Conservation (phyloP, 768 basidiomycete genomes). For the Tulasnella sp. region DNA sequence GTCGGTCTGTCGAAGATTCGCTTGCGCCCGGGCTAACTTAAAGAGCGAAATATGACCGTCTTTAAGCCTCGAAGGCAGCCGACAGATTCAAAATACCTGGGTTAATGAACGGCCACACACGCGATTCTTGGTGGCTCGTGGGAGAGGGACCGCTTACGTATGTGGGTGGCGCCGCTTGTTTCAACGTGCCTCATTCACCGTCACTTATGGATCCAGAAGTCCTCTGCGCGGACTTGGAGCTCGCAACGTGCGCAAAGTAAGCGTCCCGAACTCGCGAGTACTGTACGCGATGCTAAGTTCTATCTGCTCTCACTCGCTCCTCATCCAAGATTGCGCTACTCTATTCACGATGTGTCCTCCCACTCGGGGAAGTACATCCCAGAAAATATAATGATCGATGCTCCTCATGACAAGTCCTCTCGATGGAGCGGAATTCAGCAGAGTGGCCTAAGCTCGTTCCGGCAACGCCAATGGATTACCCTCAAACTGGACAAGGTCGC, state of each 20-base stretch:
- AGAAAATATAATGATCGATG: conserved; percentile 16
- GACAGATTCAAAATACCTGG: not conserved
- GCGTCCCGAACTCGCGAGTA: not conserved
- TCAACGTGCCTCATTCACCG: too few relatives aligned
- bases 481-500: conserved; percentile 13
- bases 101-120: not conserved
- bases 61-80: not conserved
- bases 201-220: not conserved
- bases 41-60: not conserved
- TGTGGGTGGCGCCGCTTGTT: not conserved
- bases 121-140: not conserved
- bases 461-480: conserved; percentile 17
- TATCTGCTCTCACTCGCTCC: not conserved
- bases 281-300: not conserved
- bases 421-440: conserved; percentile 23
- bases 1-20: not conserved
- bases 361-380: conserved; percentile 9
- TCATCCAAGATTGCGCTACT: not conserved
- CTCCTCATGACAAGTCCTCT: conserved; percentile 6
- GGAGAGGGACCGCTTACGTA: not conserved
- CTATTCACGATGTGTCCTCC: conserved; percentile 8
- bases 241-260: not conserved
- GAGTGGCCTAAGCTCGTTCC: not conserved
- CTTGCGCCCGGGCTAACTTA: not conserved
- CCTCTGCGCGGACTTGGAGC: not conserved